phyloP scores from a whole-genome alignment of 2,329 filamentous ascomycete genomes.

The Eutypella sp. region DNA sequence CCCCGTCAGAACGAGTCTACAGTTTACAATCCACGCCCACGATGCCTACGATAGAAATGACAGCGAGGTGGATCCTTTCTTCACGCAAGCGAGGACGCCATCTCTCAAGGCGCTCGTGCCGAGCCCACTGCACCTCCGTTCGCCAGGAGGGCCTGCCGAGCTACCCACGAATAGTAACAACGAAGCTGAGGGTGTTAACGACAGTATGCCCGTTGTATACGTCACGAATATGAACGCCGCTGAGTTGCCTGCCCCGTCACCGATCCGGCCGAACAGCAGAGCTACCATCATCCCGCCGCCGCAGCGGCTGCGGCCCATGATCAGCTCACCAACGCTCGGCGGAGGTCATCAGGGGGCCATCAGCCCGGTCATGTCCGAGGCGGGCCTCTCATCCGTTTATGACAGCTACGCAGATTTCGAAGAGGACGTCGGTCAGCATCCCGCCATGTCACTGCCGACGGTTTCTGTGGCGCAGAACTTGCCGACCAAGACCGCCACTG shows the following conservation, averaged over 20 bases:
- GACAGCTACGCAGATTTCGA: conserved; percentile 21
- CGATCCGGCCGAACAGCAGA: conserved; percentile 1
- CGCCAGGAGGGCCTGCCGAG: conserved; percentile 18
- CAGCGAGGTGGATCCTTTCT: too few relatives aligned
- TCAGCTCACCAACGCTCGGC: conserved; percentile 19
- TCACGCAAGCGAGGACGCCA: too few relatives aligned
- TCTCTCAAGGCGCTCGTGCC: too few relatives aligned
- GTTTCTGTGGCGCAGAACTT: conserved; percentile 4
- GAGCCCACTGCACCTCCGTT: conserved; percentile 24
- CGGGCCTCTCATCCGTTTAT: conserved; percentile 25
- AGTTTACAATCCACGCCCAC: conserved; percentile 12
- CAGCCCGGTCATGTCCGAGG: conserved; percentile 20
- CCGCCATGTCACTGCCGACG: conserved; percentile 9
- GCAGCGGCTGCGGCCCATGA: conserved; percentile 13
- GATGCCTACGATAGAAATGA: conserved; percentile 17
- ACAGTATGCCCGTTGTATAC: neutral
- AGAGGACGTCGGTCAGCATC: conserved; percentile 1
- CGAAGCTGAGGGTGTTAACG: neutral
- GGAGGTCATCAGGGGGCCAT: conserved; percentile 6
- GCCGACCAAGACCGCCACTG: neutral
- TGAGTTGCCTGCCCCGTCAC: conserved; percentile 13
- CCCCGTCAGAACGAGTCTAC: too few relatives aligned
- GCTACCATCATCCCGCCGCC: conserved; percentile 15
- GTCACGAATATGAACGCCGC: conserved; percentile 5
- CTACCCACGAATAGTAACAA: neutral